A percentile compares a stretch with the other conserved stretches of the same genome.
Conservation (phyloP, 1,139 yeast genomes). For the Debaryomyces robertsiae region DNA sequence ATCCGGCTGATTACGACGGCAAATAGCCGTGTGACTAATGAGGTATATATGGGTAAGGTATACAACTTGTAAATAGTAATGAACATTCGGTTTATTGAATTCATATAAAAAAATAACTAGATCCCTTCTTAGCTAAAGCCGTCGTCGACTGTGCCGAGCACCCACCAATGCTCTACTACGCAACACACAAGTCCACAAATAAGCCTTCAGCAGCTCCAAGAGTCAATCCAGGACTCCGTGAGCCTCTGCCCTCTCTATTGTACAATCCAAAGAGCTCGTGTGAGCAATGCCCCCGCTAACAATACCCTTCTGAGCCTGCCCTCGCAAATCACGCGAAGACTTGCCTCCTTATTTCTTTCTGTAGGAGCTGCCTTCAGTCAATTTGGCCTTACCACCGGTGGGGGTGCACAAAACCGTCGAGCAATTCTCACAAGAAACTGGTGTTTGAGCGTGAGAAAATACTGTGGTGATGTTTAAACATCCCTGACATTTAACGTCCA, state of each 20-base stretch:
- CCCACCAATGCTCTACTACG: too few species aligned
- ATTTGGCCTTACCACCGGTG: slow-evolving; percentile 99
- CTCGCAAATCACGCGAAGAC: slow-evolving; percentile 5
- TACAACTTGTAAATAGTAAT: slow-evolving; percentile 12
- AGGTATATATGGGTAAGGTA: slow-evolving; percentile 6
- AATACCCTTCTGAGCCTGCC: too few species aligned
- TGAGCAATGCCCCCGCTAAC: too few species aligned
- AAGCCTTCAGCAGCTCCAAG: not conserved
- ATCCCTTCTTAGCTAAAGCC: not conserved
- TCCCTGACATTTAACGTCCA: slow-evolving; percentile 99
- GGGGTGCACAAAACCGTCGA: slow-evolving; percentile 98
- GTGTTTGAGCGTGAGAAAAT: slow-evolving; percentile 99
- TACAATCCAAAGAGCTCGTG: slow-evolving; percentile 10
- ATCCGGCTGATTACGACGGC: slow-evolving; percentile 28
- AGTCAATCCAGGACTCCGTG: slow-evolving; percentile 7
- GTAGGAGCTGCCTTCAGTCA: slow-evolving; percentile 99
- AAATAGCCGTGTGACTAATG: slow-evolving; percentile 14
- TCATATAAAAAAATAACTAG: slow-evolving; percentile 1
- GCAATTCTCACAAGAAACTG: slow-evolving; percentile 98
- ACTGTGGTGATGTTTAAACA: slow-evolving; percentile 98
- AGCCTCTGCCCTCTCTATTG: slow-evolving; percentile 8
- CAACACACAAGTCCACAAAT: too few species aligned
- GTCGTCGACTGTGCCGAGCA: too few species aligned
- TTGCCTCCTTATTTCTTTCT: slow-evolving; percentile 80
- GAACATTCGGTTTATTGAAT: slow-evolving; percentile 3